A percentile compares a stretch with the other conserved stretches of the same genome.
Conservation (phyloP, 202 grass and related monocot genomes). For the Zizania palustris region DNA sequence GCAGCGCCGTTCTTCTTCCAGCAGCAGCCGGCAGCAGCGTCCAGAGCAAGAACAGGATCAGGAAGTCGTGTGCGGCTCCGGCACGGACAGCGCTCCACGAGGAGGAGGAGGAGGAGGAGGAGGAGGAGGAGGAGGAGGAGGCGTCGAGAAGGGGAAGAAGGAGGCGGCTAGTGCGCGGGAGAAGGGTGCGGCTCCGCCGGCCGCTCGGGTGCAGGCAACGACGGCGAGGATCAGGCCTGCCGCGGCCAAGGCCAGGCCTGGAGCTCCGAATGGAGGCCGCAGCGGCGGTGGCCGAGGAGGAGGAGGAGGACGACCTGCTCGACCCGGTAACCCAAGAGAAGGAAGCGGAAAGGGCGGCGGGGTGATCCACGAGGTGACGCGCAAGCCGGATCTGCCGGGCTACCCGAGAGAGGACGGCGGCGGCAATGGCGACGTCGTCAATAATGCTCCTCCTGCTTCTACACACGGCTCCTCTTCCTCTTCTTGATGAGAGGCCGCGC, state of each 20-base stretch:
- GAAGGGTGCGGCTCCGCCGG: neutral
- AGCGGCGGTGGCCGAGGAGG: neutral
- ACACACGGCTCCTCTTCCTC: neutral
- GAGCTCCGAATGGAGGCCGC: neutral
- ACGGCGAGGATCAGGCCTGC: neutral
- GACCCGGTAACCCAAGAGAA: neutral
- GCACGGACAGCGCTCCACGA: too few relatives aligned
- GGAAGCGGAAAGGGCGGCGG: too few relatives aligned
- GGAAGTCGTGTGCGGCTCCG: too few relatives aligned
- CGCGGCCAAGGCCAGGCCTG: neutral
- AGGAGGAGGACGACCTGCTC: neutral
- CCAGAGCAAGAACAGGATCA: neutral
- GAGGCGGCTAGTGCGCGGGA: neutral
- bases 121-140: neutral
- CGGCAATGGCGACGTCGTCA: neutral
- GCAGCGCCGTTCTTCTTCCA: neutral
- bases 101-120: neutral
- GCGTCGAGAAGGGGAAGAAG: neutral
- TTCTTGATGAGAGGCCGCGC: neutral
- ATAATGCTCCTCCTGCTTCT: neutral
- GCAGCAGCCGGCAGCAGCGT: neutral
- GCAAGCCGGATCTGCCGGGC: too few relatives aligned
- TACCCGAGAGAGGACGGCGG: neutral
- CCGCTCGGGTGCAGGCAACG: too few relatives aligned
- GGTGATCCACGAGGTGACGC: too few relatives aligned